Evolutionary conservation across 2,329 filamentous ascomycete genomes (phyloP).

Genomic region (Ophiocordyceps sinensis): DNA sequence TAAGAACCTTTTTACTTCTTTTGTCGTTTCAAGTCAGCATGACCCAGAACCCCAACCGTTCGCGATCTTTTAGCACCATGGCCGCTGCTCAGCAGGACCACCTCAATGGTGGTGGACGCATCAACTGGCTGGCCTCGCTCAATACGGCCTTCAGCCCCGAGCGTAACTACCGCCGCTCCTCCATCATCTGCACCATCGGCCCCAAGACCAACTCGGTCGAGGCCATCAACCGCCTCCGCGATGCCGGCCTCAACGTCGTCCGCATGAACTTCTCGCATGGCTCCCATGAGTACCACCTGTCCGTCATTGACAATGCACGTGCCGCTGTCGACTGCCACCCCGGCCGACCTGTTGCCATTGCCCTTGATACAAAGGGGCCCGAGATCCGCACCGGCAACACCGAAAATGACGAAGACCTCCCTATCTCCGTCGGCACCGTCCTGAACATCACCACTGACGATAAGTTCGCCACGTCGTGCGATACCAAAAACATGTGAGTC

Average conservation of each 20-base stretch:
- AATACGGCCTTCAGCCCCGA: slow-evolving; percentile 79
- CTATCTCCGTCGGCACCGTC: slow-evolving; percentile 69
- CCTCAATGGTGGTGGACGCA: slow-evolving; percentile 59
- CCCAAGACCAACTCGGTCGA: slow-evolving; percentile 98
- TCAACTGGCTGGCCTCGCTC: slow-evolving; percentile 54
- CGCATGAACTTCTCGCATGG: slow-evolving; percentile 96
- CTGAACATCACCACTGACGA: slow-evolving; percentile 97
- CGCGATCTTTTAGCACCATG: slow-evolving; percentile 28
- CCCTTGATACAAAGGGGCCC: slow-evolving; percentile 59
- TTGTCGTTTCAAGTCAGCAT: slow-evolving; percentile 11
- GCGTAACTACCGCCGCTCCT: slow-evolving; percentile 87
- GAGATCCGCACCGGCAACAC: slow-evolving; percentile 50
- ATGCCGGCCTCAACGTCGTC: slow-evolving; percentile 88
- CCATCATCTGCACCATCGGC: slow-evolving; percentile 97
- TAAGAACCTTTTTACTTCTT: slow-evolving; percentile 1
- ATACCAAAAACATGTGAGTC: slow-evolving; percentile 84
- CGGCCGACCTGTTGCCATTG: slow-evolving; percentile 88
- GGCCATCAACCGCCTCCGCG: slow-evolving; percentile 89
- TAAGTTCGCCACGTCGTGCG: slow-evolving; percentile 68
- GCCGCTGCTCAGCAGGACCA: slow-evolving; percentile 66
- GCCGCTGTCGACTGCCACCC: slow-evolving; percentile 63
- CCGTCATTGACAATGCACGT: slow-evolving; percentile 91
- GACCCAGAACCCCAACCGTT: slow-evolving; percentile 16
- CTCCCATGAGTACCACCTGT: slow-evolving; percentile 89
- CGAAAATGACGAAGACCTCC: slow-evolving; percentile 78